Conservation (phyloP, 2,329 filamentous ascomycete genomes). For the Colletotrichum paranaense region DNA sequence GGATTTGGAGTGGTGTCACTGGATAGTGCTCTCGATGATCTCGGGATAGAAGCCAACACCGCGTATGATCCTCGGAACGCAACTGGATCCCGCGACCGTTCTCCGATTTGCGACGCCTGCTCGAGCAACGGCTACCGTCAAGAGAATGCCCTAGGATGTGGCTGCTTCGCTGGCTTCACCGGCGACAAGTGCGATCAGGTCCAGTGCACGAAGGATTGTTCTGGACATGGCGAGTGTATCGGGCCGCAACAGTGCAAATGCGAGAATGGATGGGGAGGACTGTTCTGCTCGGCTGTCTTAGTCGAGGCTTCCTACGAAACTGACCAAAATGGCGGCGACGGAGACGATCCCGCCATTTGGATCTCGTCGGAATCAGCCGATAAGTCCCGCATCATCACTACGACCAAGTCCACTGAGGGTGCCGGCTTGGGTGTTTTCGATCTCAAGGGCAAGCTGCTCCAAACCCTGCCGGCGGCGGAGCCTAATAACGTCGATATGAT, state of each 20-base stretch:
- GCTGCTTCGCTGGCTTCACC: constrained; percentile 56
- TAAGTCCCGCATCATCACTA: constrained; percentile 62
- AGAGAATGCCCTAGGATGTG: constrained; percentile 43
- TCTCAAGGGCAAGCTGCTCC: constrained; percentile 58
- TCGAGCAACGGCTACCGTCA: constrained; percentile 51
- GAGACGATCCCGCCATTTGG: constrained; percentile 62
- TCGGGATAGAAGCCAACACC: constrained; percentile 49
- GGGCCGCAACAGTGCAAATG: constrained; percentile 56
- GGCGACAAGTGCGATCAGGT: constrained; percentile 48
- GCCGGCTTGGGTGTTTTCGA: constrained; percentile 63
- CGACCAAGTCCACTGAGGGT: constrained; percentile 60
- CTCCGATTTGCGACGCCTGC: constrained; percentile 49
- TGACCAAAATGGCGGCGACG: constrained; percentile 55
- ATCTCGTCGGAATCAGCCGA: constrained; percentile 53
- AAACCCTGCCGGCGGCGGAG: constrained; percentile 55
- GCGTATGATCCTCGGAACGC: constrained; percentile 49
- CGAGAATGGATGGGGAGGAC: constrained; percentile 54
- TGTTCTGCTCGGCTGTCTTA: constrained; percentile 57
- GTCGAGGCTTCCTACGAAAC: constrained; percentile 55
- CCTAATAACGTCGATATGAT: constrained; percentile 68
- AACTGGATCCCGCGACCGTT: constrained; percentile 37
- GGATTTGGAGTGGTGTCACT: constrained; percentile 55
- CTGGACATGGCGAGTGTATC: constrained; percentile 52
- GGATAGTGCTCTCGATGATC: constrained; percentile 44
- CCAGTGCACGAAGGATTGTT: constrained; percentile 54